Evolutionary conservation across 177 flowering plant species (phyloP).

Genomic region (Vitis hybrid): DNA sequence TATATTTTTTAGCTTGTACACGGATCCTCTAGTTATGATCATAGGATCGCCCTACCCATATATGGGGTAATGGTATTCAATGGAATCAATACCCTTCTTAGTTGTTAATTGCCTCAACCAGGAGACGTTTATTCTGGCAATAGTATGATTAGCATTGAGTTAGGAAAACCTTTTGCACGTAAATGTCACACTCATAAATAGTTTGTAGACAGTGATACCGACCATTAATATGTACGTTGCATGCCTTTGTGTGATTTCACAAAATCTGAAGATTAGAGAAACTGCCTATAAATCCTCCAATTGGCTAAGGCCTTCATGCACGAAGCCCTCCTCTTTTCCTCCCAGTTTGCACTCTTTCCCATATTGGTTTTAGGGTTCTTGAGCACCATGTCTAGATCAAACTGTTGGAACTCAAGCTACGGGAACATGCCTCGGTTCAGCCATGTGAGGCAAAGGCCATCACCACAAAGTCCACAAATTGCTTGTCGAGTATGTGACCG

Average conservation of each 20-base stretch:
- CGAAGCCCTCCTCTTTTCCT: neutral
- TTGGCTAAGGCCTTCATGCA: neutral
- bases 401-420: constrained; percentile 3
- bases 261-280: neutral
- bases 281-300: neutral
- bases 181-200: no score
- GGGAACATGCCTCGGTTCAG: neutral
- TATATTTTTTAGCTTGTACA: no score
- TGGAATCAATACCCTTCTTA: no score
- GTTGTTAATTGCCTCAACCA: no score
- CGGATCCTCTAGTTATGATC: no score
- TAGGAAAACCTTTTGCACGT: no score
- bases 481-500: constrained; percentile 19
- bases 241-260: neutral
- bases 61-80: no score
- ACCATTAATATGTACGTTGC: no score
- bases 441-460: neutral
- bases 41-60: no score
- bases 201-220: no score
- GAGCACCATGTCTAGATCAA: constrained; percentile 9
- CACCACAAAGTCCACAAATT: neutral
- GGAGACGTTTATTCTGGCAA: no score
- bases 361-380: neutral
- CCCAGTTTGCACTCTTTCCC: neutral
- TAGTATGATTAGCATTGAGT: no score